Conservation (phyloP, 163 green algal genomes). For the Scenedesmus sp. region DNA sequence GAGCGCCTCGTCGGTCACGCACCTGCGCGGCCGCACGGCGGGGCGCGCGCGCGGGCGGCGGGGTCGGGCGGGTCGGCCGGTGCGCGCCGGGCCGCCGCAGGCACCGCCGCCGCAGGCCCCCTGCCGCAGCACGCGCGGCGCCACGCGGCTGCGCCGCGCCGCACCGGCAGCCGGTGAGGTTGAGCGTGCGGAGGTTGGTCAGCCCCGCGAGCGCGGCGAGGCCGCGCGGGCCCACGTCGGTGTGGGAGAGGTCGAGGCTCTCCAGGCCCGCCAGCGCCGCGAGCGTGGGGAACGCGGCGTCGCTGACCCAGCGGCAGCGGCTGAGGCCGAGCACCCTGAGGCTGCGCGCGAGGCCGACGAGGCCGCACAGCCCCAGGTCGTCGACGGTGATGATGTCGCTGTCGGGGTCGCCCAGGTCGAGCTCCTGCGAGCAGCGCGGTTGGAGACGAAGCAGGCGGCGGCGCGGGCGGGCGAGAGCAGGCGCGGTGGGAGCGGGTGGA, state of each 20-base stretch:
- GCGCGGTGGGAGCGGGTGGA: too few relatives aligned
- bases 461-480: too few relatives aligned
- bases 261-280: constrained; percentile 13
- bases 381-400: constrained; percentile 45
- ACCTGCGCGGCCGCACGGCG: neutral
- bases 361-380: constrained; percentile 27
- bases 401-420: constrained; percentile 42
- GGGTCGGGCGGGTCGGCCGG: too few relatives aligned
- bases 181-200: constrained; percentile 14
- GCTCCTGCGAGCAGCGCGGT: too few relatives aligned
- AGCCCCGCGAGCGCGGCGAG: constrained; percentile 23
- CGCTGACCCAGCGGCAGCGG: constrained; percentile 41
- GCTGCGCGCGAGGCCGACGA: constrained; percentile 15
- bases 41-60: too few relatives aligned
- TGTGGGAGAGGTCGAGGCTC: constrained; percentile 32
- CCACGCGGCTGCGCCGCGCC: neutral
- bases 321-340: constrained; percentile 27
- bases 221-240: constrained; percentile 26
- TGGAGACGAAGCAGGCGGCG: neutral
- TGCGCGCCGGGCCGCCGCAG: too few relatives aligned
- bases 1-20: constrained; percentile 26
- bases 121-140: too few relatives aligned
- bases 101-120: too few relatives aligned
- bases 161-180: constrained; percentile 39
- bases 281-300: constrained; percentile 26